phyloP scores from a whole-genome alignment of 306 rosid genomes.

The Hippophae gyantsensis region DNA sequence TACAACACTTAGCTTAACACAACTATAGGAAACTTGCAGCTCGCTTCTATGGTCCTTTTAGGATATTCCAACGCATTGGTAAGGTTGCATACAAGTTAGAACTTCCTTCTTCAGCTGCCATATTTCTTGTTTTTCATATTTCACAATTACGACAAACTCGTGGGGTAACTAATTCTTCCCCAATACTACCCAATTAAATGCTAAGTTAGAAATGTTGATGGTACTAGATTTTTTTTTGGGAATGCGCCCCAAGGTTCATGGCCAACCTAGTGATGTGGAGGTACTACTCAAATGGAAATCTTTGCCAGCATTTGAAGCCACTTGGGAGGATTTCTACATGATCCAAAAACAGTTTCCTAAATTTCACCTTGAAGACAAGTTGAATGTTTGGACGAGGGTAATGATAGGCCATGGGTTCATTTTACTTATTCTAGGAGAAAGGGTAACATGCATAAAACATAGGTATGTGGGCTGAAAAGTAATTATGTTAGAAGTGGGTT shows the following conservation, averaged over 20 bases:
- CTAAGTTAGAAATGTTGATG: background rate
- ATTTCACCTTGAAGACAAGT: no score
- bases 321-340: background rate
- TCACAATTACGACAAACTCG: background rate
- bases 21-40: background rate
- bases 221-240: background rate
- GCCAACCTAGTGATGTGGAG: background rate
- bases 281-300: background rate
- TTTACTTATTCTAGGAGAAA: no score
- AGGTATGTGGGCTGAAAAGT: no score
- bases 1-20: background rate
- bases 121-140: no score
- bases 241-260: background rate
- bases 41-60: background rate
- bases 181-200: background rate
- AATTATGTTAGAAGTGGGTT: no score
- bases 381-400: no score
- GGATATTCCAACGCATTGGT: background rate
- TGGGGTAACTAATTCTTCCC: background rate
- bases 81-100: no score
- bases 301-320: background rate
- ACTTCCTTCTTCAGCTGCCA: no score
- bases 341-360: no score
- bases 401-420: no score
- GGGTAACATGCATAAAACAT: no score